Evolutionary conservation across 352 stramenopile species (phyloP).

Genomic region (Phytophthora sp.): DNA sequence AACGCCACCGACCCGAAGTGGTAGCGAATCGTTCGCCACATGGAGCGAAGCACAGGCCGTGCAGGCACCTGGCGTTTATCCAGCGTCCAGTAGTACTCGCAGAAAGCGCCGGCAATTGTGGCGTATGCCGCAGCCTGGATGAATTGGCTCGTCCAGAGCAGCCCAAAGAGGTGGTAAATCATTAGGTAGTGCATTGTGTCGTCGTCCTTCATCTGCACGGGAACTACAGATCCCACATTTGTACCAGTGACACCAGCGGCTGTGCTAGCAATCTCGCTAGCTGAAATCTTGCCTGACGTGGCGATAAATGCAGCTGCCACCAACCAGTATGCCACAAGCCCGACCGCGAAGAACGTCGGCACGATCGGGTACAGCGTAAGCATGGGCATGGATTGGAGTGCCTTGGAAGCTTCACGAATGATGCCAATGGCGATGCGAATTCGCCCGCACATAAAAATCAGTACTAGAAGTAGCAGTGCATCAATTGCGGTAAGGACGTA

Average conservation of each 20-base stretch:
- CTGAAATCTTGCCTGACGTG: conserved; percentile 58
- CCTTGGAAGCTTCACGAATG: conserved; percentile 86
- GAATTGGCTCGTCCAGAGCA: conserved; percentile 90
- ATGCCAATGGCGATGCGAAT: conserved; percentile 89
- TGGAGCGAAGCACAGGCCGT: conserved; percentile 57
- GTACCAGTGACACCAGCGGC: conserved; percentile 26
- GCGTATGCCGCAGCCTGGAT: conserved; percentile 79
- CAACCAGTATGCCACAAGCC: conserved; percentile 78
- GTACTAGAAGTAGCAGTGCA: conserved; percentile 61
- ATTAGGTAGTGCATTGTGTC: conserved; percentile 79
- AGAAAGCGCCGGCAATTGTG: conserved; percentile 81
- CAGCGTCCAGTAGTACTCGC: conserved; percentile 89
- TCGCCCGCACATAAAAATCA: conserved; percentile 84
- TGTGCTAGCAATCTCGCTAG: conserved; percentile 49
- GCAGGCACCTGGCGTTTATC: conserved; percentile 67
- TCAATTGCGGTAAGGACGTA: conserved; percentile 78
- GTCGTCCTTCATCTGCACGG: conserved; percentile 56
- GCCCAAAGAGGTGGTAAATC: conserved; percentile 84
- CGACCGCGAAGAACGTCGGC: conserved; percentile 68
- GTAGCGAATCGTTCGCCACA: conserved; percentile 73
- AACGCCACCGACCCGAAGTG: conserved; percentile 90
- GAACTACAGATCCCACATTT: conserved; percentile 21
- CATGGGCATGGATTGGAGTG: conserved; percentile 77
- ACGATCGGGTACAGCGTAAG: conserved; percentile 81
- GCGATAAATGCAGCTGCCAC: conserved; percentile 82